These are phyloP conservation scores for Cercophora samala DNA, from an alignment of 495 filamentous ascomycete genomes.

Conservation along the genomic window DNA sequence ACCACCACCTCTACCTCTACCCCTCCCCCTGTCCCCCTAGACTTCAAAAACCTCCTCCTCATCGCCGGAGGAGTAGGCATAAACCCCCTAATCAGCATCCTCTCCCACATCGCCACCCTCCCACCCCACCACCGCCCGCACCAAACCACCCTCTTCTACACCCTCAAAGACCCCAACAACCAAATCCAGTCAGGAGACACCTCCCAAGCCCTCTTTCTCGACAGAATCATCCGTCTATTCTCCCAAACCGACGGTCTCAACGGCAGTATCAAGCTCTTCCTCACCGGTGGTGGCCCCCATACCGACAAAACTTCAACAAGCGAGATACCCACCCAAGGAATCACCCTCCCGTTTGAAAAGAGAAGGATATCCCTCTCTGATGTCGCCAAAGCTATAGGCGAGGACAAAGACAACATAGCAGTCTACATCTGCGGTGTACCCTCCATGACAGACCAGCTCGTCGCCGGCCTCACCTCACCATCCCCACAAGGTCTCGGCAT, in stretches of 20 bases:
- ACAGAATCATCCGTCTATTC: slow-evolving; percentile 40
- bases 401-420: slow-evolving; percentile 50
- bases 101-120: slow-evolving; percentile 30
- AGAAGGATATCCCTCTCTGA: slow-evolving; percentile 54
- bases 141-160: slow-evolving; percentile 38
- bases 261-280: slow-evolving; percentile 35
- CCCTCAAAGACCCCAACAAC: slow-evolving; percentile 36
- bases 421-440: slow-evolving; percentile 80
- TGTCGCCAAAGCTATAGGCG: slow-evolving; percentile 47
- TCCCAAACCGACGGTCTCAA: slow-evolving; percentile 20
- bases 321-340: slow-evolving; percentile 8
- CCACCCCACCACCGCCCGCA: neutral
- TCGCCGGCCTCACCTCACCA: slow-evolving; percentile 41
- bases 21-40: no score
- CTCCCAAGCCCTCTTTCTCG: slow-evolving; percentile 42
- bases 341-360: slow-evolving; percentile 35
- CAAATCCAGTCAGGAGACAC: neutral
- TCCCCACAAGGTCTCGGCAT: slow-evolving; percentile 51
- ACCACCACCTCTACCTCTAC: no score
- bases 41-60: slow-evolving; percentile 54
- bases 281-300: slow-evolving; percentile 24
- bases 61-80: slow-evolving; percentile 83
- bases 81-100: slow-evolving; percentile 59
- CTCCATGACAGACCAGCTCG: slow-evolving; percentile 75
- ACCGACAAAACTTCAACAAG: neutral